Conservation (phyloP, 352 stramenopile species). For the Phytophthora tentaculata region DNA sequence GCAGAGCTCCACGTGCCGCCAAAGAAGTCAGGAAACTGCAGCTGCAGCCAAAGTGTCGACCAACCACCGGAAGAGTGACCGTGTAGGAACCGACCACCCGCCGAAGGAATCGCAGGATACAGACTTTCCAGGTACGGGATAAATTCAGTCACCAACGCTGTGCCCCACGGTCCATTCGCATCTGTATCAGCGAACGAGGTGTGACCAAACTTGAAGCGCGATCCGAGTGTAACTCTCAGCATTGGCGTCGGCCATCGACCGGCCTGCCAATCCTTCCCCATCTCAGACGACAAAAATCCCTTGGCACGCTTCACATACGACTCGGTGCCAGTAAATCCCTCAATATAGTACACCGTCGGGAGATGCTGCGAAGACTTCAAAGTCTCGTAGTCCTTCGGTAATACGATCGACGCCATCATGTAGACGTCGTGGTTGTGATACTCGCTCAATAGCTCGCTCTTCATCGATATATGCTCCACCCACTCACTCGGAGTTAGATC, state of each 20-base stretch:
- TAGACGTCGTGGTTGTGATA: conserved; percentile 72
- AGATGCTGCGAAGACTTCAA: conserved; percentile 37
- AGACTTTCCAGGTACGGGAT: conserved; percentile 69
- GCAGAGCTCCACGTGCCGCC: conserved; percentile 79
- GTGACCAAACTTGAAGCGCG: conserved; percentile 78
- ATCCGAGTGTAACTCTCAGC: conserved; percentile 76
- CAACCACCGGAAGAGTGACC: conserved; percentile 78
- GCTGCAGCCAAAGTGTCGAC: conserved; percentile 75
- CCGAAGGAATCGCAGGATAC: conserved; percentile 43
- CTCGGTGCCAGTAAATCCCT: conserved; percentile 78
- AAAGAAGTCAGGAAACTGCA: conserved; percentile 78
- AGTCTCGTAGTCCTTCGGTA: conserved; percentile 63
- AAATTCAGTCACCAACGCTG: conserved; percentile 72
- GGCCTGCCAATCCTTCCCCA: conserved; percentile 63
- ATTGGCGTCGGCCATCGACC: conserved; percentile 66
- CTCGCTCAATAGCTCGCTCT: conserved; percentile 70
- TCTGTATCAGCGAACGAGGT: conserved; percentile 79
- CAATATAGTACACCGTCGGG: conserved; percentile 80
- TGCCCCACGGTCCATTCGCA: conserved; percentile 69
- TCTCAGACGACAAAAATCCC: conserved; percentile 67
- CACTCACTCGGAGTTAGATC: conserved; percentile 58
- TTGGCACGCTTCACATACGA: conserved; percentile 66
- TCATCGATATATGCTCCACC: conserved; percentile 72
- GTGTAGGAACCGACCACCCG: conserved; percentile 62
- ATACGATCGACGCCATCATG: conserved; percentile 70